Evolutionary conservation across 192 early-diverging fungal species (phyloP).

Genomic region (Podila epicladia): DNA sequence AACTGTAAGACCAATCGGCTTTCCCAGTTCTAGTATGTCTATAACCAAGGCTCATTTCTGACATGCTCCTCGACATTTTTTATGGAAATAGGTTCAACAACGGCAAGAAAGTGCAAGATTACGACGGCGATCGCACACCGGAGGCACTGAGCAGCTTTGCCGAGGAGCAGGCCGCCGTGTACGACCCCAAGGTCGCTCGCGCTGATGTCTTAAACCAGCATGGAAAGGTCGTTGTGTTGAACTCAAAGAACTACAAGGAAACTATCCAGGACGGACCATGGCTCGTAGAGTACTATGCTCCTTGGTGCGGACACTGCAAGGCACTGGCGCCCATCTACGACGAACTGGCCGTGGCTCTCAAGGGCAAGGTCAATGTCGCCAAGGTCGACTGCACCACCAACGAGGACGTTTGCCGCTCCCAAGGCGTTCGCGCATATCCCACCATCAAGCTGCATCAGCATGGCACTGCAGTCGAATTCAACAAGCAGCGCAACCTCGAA

Average conservation of each 20-base stretch:
- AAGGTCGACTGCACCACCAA: slow-evolving; percentile 84
- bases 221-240: slow-evolving; percentile 68
- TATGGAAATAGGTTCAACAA: slow-evolving; percentile 26
- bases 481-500: slow-evolving; percentile 16
- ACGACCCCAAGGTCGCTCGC: slow-evolving; percentile 2
- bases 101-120: slow-evolving; percentile 29
- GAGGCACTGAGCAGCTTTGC: slow-evolving; percentile 34
- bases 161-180: slow-evolving; percentile 25
- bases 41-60: neutral
- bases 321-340: slow-evolving; percentile 83
- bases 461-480: slow-evolving; percentile 20
- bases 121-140: slow-evolving; percentile 42
- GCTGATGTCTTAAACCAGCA: slow-evolving; percentile 48
- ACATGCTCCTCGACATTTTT: neutral
- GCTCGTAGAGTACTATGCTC: slow-evolving; percentile 92
- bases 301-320: slow-evolving; percentile 92
- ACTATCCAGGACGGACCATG: slow-evolving; percentile 71
- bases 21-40: neutral
- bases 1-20: slow-evolving; percentile 52
- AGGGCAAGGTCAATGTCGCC: slow-evolving; percentile 83
- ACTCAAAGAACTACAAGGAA: slow-evolving; percentile 60
- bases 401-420: slow-evolving; percentile 64
- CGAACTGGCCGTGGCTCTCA: slow-evolving; percentile 67
- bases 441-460: slow-evolving; percentile 72
- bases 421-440: slow-evolving; percentile 82